phyloP scores from a whole-genome alignment of 495 filamentous ascomycete species.

The Aspergillus haitiensis region DNA sequence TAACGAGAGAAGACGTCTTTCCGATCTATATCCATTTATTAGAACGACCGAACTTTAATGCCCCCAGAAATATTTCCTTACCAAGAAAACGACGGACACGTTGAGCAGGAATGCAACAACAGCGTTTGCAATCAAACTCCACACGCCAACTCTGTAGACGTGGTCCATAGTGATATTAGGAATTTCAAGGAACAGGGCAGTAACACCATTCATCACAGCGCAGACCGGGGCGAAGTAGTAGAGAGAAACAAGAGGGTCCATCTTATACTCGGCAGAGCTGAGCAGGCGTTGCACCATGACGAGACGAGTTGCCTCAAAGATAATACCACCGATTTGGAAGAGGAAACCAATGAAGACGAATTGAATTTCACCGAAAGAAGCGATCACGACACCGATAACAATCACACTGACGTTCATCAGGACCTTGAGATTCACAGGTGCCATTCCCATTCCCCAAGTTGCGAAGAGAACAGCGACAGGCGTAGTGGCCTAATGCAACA shows the following conservation, averaged over 20 bases:
- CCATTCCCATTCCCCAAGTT: conserved; percentile 78
- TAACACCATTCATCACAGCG: conserved; percentile 80
- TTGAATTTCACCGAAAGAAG: conserved; percentile 88
- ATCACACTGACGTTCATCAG: conserved; percentile 86
- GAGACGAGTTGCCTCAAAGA: conserved; percentile 87
- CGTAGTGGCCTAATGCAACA: conserved; percentile 67
- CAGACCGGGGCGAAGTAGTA: conserved; percentile 97
- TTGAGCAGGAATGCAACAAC: conserved; percentile 84
- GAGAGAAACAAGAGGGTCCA: conserved; percentile 93
- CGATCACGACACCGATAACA: conserved; percentile 85
- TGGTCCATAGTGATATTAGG: conserved; percentile 69
- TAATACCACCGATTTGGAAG: conserved; percentile 79
- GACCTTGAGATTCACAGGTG: conserved; percentile 72
- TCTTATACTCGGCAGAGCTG: conserved; percentile 90
- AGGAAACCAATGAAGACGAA: conserved; percentile 86
- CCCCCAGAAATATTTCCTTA: conserved; percentile 45
- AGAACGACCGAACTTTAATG: neutral
- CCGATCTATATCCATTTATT: conserved; percentile 66
- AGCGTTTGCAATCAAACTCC: conserved; percentile 77
- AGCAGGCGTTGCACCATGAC: conserved; percentile 90
- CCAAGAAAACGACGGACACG: conserved; percentile 91
- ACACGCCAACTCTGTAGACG: conserved; percentile 71
- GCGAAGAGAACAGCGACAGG: conserved; percentile 85
- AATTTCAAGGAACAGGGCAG: conserved; percentile 77
- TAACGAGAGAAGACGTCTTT: conserved; percentile 92